Conservation (phyloP, 2,329 filamentous ascomycete species). For the Stemphylium vesicarium region DNA sequence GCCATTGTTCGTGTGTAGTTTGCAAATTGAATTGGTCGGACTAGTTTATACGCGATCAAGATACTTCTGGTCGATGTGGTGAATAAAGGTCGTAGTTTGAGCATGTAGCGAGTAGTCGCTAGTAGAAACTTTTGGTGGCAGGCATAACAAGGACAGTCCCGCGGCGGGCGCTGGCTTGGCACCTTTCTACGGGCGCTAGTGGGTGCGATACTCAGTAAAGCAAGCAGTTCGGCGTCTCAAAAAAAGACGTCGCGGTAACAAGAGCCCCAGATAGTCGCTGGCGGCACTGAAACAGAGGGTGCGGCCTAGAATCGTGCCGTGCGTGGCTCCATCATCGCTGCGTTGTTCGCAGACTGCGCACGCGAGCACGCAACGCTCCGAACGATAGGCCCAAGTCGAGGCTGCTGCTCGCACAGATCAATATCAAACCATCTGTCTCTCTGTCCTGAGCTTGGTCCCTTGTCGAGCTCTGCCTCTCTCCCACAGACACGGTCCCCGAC, state of each 20-base stretch:
- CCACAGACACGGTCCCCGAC: background rate
- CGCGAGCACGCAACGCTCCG: slow-evolving; percentile 36
- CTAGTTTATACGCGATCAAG: background rate
- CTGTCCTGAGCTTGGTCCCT: background rate
- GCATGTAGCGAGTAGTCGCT: slow-evolving; percentile 26
- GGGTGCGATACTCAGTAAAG: slow-evolving; percentile 3
- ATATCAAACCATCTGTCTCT: background rate
- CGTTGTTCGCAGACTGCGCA: slow-evolving; percentile 34
- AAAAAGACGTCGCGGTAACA: no score
- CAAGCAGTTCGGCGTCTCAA: background rate
- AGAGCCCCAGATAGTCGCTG: slow-evolving; percentile 5
- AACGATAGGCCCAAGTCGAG: slow-evolving; percentile 16
- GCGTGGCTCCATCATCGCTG: slow-evolving; percentile 12
- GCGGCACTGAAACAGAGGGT: background rate
- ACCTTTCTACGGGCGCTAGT: slow-evolving; percentile 11
- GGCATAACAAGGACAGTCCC: slow-evolving; percentile 8
- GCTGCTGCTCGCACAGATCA: slow-evolving; percentile 37
- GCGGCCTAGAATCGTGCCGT: slow-evolving; percentile 4
- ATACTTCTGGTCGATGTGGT: background rate
- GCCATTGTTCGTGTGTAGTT: slow-evolving; percentile 32
- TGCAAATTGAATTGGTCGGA: background rate
- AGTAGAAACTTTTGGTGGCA: slow-evolving; percentile 12
- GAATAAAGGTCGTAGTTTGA: slow-evolving; percentile 12
- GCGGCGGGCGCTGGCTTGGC: slow-evolving; percentile 24
- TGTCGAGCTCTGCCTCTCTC: background rate